phyloP scores from a whole-genome alignment of 805 yeast genomes.

The Blastobotrys americana region DNA sequence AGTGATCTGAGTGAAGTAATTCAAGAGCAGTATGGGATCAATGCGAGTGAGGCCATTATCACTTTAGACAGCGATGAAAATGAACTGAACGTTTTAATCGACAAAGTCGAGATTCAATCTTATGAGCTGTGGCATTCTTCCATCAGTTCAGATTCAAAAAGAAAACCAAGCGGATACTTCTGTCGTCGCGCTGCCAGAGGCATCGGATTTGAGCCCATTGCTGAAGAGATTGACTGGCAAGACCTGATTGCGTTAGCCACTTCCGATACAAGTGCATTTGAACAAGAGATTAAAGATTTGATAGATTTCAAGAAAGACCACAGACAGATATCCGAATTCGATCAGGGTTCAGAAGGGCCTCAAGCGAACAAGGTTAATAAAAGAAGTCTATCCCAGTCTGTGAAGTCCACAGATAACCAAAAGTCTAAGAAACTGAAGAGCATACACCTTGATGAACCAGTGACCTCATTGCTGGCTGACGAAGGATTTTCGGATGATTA shows the following conservation, averaged over 20 bases:
- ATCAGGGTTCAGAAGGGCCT: conserved; percentile 14
- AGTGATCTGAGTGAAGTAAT: conserved; percentile 5
- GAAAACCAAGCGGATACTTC: no score
- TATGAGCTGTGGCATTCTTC: not conserved
- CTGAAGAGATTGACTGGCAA: conserved; percentile 4
- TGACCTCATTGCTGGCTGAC: no score
- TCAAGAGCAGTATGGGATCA: not conserved
- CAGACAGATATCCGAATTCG: no score
- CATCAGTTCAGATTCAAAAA: no score
- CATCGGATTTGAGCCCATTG: not conserved
- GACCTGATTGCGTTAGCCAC: conserved; percentile 8
- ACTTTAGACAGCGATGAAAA: conserved; percentile 13
- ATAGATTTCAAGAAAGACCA: no score
- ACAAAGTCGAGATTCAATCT: conserved; percentile 10
- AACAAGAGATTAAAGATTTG: no score
- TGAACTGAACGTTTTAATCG: conserved; percentile 11
- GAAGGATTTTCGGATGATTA: not conserved
- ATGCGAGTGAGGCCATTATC: conserved; percentile 10
- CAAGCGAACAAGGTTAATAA: conserved; percentile 13
- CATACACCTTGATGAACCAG: no score
- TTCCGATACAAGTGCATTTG: conserved; percentile 14
- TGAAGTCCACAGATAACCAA: no score
- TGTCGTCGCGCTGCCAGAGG: not conserved
- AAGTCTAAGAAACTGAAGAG: no score
- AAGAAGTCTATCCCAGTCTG: conserved; percentile 10